Percentiles rank a stretch among this genome's conserved stretches.
These are phyloP conservation scores for Conoideocrella luteorostrata DNA, from an alignment of 2,329 filamentous ascomycete genomes.

Conservation along the genomic window DNA sequence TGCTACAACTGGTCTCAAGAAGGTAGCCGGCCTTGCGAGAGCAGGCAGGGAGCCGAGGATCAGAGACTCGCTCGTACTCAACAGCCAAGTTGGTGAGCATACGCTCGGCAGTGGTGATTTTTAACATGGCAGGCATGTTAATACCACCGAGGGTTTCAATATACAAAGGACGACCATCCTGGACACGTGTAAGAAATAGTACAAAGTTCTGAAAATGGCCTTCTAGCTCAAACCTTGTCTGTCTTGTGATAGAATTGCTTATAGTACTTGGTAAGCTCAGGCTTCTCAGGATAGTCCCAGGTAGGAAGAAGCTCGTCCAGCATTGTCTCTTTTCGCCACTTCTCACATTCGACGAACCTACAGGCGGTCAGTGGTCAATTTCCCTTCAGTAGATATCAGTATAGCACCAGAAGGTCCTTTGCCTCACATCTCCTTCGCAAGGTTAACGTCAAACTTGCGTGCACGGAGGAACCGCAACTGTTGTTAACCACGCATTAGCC, in stretches of 20 bases:
- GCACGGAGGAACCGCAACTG: slow-evolving; percentile 87
- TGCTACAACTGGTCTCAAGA: slow-evolving; percentile 95
- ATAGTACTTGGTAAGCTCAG: slow-evolving; percentile 82
- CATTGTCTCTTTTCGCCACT: slow-evolving; percentile 82
- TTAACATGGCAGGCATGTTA: slow-evolving; percentile 81
- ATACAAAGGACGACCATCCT: slow-evolving; percentile 95
- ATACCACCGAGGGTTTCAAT: slow-evolving; percentile 95
- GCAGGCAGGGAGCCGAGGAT: slow-evolving; percentile 90
- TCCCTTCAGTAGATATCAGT: no score
- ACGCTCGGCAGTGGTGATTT: slow-evolving; percentile 85
- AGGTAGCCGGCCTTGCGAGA: slow-evolving; percentile 85
- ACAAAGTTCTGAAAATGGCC: no score
- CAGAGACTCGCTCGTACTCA: slow-evolving; percentile 94
- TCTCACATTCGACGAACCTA: slow-evolving; percentile 87
- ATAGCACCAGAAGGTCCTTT: no score
- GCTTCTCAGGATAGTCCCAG: slow-evolving; percentile 85
- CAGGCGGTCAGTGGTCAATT: background rate
- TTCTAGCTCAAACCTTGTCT: no score
- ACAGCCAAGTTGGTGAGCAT: slow-evolving; percentile 96
- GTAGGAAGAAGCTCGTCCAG: slow-evolving; percentile 73
- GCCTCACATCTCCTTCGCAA: slow-evolving; percentile 79
- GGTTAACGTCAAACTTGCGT: slow-evolving; percentile 85
- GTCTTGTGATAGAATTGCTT: slow-evolving; percentile 99
- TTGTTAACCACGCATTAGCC: no score
- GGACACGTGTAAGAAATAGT: no score